Percentiles rank a stretch among this genome's conserved stretches.
Evolutionary conservation across 768 basidiomycete species (phyloP).

Genomic region (Coprinellus micaceus): DNA sequence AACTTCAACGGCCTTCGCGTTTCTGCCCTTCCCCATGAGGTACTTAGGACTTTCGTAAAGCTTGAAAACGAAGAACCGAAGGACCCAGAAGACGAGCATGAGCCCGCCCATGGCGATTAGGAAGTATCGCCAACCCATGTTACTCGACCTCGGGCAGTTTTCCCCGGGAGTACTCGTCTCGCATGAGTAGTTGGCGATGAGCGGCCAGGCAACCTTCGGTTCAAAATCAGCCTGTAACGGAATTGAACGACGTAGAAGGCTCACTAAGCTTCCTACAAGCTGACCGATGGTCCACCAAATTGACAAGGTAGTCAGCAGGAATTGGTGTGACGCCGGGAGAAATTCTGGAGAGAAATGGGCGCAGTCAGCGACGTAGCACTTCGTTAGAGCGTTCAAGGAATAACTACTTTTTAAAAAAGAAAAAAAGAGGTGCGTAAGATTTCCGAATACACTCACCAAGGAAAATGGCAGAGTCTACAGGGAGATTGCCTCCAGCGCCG

Average conservation of each 20-base stretch:
- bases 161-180: conserved; percentile 21
- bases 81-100: conserved; percentile 56
- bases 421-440: no score
- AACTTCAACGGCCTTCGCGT: conserved; percentile 60
- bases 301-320: not conserved
- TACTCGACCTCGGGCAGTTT: conserved; percentile 45
- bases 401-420: not conserved
- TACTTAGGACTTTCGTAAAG: conserved; percentile 71
- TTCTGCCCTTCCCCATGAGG: conserved; percentile 64
- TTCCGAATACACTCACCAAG: not conserved
- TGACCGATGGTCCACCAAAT: not conserved
- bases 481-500: conserved; percentile 37
- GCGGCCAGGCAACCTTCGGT: conserved; percentile 52
- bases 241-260: not conserved
- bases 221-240: not conserved
- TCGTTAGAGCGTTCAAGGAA: not conserved
- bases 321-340: not conserved
- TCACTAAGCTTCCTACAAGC: not conserved
- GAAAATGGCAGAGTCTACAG: not conserved
- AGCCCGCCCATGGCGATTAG: conserved; percentile 69
- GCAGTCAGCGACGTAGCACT: not conserved
- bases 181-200: conserved; percentile 69
- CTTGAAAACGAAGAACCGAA: conserved; percentile 66
- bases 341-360: not conserved
- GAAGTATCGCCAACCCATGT: conserved; percentile 76